phyloP scores from a whole-genome alignment of 2,329 filamentous ascomycete genomes.

The Blumeria hordei region DNA sequence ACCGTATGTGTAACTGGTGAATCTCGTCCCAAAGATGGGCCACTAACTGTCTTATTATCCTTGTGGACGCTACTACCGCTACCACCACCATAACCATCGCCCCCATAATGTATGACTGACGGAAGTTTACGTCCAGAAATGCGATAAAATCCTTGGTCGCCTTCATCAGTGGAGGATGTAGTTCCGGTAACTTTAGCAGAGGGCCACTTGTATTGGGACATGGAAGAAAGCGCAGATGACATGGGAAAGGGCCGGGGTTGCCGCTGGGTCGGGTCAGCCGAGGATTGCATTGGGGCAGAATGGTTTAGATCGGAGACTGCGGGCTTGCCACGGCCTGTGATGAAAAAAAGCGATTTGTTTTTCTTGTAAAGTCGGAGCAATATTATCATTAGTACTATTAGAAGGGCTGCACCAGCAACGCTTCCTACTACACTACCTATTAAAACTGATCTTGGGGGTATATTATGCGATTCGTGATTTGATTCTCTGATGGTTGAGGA shows the following conservation, averaged over 20 bases:
- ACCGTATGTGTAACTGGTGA: conserved; percentile 22
- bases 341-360: conserved; percentile 18
- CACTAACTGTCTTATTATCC: conserved; percentile 20
- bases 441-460: conserved; percentile 10
- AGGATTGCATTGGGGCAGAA: conserved; percentile 7
- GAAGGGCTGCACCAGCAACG: conserved; percentile 32
- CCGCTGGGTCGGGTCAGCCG: conserved; percentile 22
- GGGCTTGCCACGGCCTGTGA: conserved; percentile 19
- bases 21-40: conserved; percentile 27
- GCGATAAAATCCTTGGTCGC: conserved; percentile 36
- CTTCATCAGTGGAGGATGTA: conserved; percentile 16
- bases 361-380: conserved; percentile 29
- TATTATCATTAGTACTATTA: conserved; percentile 27
- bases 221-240: conserved; percentile 23
- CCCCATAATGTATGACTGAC: conserved; percentile 35
- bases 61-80: conserved; percentile 6
- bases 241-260: conserved; percentile 22
- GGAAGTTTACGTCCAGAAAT: conserved; percentile 40
- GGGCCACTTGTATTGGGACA: conserved; percentile 19
- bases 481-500: background rate
- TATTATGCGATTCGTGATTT: background rate
- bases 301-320: conserved; percentile 12
- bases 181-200: conserved; percentile 14
- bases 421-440: conserved; percentile 14
- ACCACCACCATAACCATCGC: conserved; percentile 34